Evolutionary conservation across 1,284 basidiomycete genomes (phyloP).

Genomic region (Dichomitus squalens): DNA sequence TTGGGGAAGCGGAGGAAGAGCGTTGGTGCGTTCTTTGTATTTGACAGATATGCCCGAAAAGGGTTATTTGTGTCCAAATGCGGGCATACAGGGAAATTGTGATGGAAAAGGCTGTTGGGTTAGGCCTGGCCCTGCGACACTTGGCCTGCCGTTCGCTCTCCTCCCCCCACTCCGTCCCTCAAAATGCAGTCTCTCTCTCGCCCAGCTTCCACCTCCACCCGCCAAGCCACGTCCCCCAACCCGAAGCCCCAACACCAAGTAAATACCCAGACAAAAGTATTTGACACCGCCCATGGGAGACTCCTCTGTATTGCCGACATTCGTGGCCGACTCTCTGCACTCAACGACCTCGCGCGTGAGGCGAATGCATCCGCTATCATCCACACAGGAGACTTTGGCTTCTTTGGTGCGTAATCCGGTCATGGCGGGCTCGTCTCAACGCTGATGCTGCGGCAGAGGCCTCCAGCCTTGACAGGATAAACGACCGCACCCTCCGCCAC

Average conservation of each 20-base stretch:
- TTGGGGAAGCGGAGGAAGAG: not conserved
- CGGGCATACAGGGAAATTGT: not conserved
- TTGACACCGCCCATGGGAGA: conserved; percentile 79
- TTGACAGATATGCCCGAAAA: not conserved
- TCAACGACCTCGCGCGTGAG: conserved; percentile 91
- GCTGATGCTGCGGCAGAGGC: conserved; percentile 52
- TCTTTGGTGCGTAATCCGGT: conserved; percentile 69
- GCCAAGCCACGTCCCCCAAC: conserved; percentile 55
- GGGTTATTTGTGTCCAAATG: not conserved
- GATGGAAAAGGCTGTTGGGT: conserved; percentile 5
- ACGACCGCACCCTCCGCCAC: conserved; percentile 93
- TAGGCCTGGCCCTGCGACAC: not conserved
- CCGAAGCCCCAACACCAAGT: conserved; percentile 54
- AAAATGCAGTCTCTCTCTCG: conserved; percentile 48
- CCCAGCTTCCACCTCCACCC: conserved; percentile 60
- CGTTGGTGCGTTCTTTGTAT: not conserved
- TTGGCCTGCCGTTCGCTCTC: not conserved
- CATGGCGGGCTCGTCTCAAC: not conserved
- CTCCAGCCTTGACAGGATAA: conserved; percentile 85
- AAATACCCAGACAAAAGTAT: conserved; percentile 77
- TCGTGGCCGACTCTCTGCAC: conserved; percentile 81
- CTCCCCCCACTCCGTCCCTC: conserved; percentile 12
- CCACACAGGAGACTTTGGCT: conserved; percentile 99
- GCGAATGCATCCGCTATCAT: conserved; percentile 92
- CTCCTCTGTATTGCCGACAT: conserved; percentile 98